These are phyloP conservation scores for Physaria fendleri DNA, from an alignment of 345 rosid species.

Conservation along the genomic window DNA sequence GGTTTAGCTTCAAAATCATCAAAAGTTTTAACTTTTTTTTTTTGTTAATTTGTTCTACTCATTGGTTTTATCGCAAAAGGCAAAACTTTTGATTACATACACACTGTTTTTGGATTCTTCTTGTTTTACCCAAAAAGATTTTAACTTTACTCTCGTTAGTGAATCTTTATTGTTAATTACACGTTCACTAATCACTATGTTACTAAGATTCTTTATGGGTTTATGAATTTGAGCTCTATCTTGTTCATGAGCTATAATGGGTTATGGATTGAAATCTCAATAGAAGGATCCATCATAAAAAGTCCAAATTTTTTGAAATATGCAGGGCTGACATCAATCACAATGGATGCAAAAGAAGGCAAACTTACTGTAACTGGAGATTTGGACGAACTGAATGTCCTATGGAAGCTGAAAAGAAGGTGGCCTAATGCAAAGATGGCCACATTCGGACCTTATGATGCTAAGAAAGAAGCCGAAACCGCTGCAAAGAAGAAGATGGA, in stretches of 20 bases:
- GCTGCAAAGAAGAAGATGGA: constrained; percentile 37
- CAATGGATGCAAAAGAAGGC: constrained; percentile 46
- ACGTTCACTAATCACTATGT: neutral
- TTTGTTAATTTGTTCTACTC: no score
- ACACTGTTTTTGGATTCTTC: neutral
- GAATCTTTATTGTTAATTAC: neutral
- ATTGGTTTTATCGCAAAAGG: neutral
- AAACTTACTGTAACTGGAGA: constrained; percentile 57
- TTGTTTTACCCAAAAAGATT: neutral
- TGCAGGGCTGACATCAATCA: constrained; percentile 25
- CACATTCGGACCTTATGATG: constrained; percentile 34
- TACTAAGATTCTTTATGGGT: neutral
- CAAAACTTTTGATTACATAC: neutral
- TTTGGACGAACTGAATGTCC: constrained; percentile 38
- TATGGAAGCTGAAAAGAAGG: constrained; percentile 34
- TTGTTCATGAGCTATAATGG: neutral
- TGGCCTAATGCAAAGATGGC: constrained; percentile 34
- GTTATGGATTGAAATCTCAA: neutral
- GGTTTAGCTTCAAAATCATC: neutral
- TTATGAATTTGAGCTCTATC: no score
- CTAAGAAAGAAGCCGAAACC: constrained; percentile 9
- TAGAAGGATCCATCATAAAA: neutral
- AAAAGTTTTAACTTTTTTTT: neutral
- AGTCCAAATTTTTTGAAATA: neutral
- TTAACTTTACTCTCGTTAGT: neutral